These are phyloP conservation scores for Globisporangium viniferum DNA, from an alignment of 352 stramenopile species.

Conservation along the genomic window DNA sequence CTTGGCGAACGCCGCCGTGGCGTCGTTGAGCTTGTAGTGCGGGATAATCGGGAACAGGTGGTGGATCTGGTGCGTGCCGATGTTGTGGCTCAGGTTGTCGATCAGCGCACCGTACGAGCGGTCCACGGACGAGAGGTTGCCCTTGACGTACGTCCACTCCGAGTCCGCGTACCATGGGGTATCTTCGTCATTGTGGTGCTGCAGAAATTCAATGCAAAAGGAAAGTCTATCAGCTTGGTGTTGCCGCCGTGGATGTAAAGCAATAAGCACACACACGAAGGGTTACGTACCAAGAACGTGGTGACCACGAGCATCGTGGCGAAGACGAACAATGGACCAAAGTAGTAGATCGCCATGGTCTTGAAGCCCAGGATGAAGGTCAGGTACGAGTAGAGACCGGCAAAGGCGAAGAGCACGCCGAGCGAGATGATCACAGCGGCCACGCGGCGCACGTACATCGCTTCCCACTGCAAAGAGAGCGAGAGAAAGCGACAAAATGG, in stretches of 20 bases:
- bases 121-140: conserved; percentile 79
- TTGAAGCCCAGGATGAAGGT: conserved; percentile 43
- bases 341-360: conserved; percentile 80
- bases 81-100: conserved; percentile 86
- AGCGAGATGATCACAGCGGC: conserved; percentile 64
- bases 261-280: background rate
- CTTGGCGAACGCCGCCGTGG: conserved; percentile 55
- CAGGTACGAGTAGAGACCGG: conserved; percentile 34
- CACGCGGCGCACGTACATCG: conserved; percentile 63
- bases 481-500: background rate
- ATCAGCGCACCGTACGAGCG: conserved; percentile 75
- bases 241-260: background rate
- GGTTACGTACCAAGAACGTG: conserved; percentile 57
- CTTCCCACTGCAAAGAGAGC: conserved; percentile 43
- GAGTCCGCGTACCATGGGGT: conserved; percentile 82
- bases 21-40: conserved; percentile 77
- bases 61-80: conserved; percentile 84
- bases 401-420: conserved; percentile 36
- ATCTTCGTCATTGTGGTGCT: conserved; percentile 83
- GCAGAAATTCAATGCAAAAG: background rate
- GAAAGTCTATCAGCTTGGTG: background rate
- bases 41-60: conserved; percentile 87
- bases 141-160: conserved; percentile 84
- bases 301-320: conserved; percentile 79
- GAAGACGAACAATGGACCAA: conserved; percentile 70